Evolutionary conservation across 495 filamentous ascomycete species (phyloP).

Genomic region (Neurospora tetrasperma): DNA sequence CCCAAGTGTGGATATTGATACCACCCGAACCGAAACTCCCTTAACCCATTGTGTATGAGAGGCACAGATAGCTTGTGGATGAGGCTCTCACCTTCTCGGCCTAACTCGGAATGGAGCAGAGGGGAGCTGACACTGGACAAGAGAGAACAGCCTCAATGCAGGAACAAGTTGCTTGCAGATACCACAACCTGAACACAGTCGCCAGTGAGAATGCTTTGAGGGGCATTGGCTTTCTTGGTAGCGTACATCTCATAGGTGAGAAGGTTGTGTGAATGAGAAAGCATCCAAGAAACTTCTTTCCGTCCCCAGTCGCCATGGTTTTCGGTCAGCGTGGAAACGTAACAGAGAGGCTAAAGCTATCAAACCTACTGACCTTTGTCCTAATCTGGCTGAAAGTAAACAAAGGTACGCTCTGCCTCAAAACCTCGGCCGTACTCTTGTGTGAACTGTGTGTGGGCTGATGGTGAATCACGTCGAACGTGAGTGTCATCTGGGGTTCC

Average conservation of each 20-base stretch:
- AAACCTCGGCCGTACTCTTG: neutral
- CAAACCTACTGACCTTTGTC: neutral
- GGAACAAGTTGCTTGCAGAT: neutral
- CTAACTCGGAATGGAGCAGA: neutral
- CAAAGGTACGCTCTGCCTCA: neutral
- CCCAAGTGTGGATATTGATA: neutral
- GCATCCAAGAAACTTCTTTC: neutral
- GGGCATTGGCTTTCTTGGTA: neutral
- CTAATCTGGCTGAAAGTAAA: neutral
- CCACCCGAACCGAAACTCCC: neutral
- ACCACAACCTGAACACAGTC: neutral
- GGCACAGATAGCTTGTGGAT: neutral
- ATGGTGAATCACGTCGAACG: neutral
- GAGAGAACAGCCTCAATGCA: neutral
- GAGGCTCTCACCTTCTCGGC: neutral
- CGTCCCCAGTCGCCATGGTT: neutral
- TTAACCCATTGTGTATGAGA: neutral
- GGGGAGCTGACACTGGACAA: neutral
- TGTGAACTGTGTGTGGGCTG: neutral
- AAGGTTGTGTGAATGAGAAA: neutral
- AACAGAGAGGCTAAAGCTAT: neutral
- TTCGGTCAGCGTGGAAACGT: neutral
- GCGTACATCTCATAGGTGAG: neutral
- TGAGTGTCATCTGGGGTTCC: neutral
- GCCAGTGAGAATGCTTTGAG: neutral